A percentile compares a stretch with the other conserved stretches of the same genome.
phyloP scores from a whole-genome alignment of 2,329 filamentous ascomycete species.

The Chrysoporthe austroafricana region DNA sequence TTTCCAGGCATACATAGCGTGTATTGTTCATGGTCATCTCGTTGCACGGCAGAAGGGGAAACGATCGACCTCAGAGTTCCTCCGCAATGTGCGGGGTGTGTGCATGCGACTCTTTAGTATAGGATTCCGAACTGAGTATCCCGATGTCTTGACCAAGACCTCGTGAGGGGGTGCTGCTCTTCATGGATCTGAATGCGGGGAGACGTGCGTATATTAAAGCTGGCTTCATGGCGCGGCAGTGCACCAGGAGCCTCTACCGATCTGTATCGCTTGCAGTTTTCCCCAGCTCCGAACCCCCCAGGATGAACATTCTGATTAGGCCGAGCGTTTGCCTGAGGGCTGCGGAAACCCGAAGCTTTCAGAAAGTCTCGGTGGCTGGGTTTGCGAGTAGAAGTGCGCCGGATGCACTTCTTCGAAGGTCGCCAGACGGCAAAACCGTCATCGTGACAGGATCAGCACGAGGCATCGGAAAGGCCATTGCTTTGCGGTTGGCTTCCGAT shows the following conservation, averaged over 20 bases:
- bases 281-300: background rate
- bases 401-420: constrained; percentile 6
- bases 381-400: constrained; percentile 8
- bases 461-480: constrained; percentile 63
- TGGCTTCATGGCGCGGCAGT: background rate
- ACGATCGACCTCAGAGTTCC: background rate
- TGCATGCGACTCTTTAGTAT: background rate
- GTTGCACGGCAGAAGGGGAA: background rate
- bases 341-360: background rate
- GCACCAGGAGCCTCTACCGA: background rate
- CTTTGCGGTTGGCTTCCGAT: constrained; percentile 64
- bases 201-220: background rate
- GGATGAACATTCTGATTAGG: constrained; percentile 10
- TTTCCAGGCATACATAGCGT: too few relatives aligned
- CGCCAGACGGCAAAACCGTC: constrained; percentile 20
- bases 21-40: too few relatives aligned
- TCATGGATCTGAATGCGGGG: constrained; percentile 2
- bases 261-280: background rate
- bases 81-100: constrained; percentile 7
- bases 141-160: background rate
- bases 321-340: background rate
- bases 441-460: constrained; percentile 37
- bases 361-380: background rate
- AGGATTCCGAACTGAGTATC: background rate
- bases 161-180: background rate